A percentile compares a stretch with the other conserved stretches of the same genome.
These are phyloP conservation scores for Penicillium macrosclerotiorum DNA, from an alignment of 495 filamentous ascomycete species.

Conservation along the genomic window DNA sequence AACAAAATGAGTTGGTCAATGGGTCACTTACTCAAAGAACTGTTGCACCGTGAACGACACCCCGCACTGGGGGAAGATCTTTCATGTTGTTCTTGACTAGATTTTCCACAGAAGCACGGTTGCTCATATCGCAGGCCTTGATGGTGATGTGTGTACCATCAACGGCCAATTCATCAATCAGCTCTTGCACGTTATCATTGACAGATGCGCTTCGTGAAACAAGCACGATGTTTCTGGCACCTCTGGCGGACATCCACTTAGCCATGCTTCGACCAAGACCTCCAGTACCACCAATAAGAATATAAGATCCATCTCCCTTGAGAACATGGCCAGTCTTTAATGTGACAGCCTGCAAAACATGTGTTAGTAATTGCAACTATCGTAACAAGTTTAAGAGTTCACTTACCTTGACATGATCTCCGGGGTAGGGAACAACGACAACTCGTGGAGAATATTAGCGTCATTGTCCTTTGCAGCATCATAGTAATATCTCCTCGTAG, in stretches of 20 bases:
- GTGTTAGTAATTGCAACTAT: too few species aligned
- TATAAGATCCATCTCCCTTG: slow-evolving; percentile 51
- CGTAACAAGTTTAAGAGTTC: not conserved
- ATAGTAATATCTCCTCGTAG: too few species aligned
- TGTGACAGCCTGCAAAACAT: too few species aligned
- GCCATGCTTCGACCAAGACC: slow-evolving; percentile 58
- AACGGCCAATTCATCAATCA: slow-evolving; percentile 53
- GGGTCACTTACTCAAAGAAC: slow-evolving; percentile 32
- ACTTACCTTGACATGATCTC: too few species aligned
- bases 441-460: too few species aligned
- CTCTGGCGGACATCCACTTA: slow-evolving; percentile 56
- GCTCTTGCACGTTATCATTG: slow-evolving; percentile 52
- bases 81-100: slow-evolving; percentile 18
- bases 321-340: too few species aligned
- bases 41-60: slow-evolving; percentile 50
- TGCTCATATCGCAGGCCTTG: slow-evolving; percentile 26
- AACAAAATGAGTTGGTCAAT: not conserved
- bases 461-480: too few species aligned
- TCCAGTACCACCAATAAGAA: slow-evolving; percentile 62
- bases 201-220: slow-evolving; percentile 55
- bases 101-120: slow-evolving; percentile 14
- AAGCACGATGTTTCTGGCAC: slow-evolving; percentile 56
- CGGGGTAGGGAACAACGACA: too few species aligned
- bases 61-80: slow-evolving; percentile 49
- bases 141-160: slow-evolving; percentile 29